Base-by-base conservation (phyloP, 306 rosid genomes). In the Prinsepia uniflora region DNA sequence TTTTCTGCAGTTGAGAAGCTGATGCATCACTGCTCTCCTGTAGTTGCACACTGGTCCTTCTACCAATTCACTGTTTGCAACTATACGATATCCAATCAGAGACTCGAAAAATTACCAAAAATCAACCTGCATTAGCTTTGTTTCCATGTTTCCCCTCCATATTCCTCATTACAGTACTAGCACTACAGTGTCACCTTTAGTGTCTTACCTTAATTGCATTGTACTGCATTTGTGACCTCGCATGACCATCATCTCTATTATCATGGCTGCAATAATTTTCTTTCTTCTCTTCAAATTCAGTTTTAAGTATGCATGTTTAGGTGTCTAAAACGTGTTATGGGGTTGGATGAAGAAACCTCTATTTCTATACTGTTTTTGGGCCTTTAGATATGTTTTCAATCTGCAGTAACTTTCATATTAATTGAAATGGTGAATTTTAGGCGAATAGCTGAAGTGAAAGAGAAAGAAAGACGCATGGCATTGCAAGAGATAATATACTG, bases 401-500 rank as follows among this genome's bases (percentile, higher is more conserved):
- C 24, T 47, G 58, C 59, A 68, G 62, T 78, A 43, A 62, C 69
- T 14, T 30, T 30, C 36, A 3, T 56, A 54, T 78, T 40, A 56
- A 66, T 67, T 63, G 6, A 76, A 80, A 65, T 71, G 77, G 22
- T 68, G 76, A 73, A 76, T 79, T 75, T 49, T 67, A 94, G 98
- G 96, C 85, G 97, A 85, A 91, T 94, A 80, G 88, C 96, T 49
- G 86, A 89, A 86, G 65, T 94, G 74, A 91, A 79, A 85, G 96
- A 89, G 83, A 91, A 86, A 67, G 97, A 94, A 63, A 83, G 80
- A 75, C 91, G 83, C 5, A 77, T 77, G 39, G 20, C 84, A 46
- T 46, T 94, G 82, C 91, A 91, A 82, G 96, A 94, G 85, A 94
- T 94, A 79, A 65, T 94, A 70, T 94, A 94, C 83, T 87, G 87